Conservation (phyloP, 73 alveolate species). For the Tetrahymena elliotti region DNA sequence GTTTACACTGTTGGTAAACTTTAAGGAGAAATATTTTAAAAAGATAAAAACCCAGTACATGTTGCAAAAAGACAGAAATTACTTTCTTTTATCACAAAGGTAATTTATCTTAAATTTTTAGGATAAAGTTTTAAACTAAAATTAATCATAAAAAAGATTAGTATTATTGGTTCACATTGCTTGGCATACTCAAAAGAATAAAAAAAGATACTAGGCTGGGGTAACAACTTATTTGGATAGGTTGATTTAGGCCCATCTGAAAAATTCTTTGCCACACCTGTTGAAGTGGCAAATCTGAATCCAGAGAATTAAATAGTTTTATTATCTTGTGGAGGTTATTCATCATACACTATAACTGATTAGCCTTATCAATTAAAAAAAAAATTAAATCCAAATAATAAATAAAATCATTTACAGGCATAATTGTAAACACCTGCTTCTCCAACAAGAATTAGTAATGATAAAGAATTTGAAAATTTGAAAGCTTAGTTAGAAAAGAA, state of each 20-base stretch:
- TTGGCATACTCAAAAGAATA: conserved; percentile 51
- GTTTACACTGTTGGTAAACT: conserved; percentile 86
- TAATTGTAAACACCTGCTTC: not conserved
- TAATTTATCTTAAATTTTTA: not conserved
- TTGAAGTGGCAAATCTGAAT: not conserved
- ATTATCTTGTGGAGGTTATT: not conserved
- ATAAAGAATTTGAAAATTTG: not conserved
- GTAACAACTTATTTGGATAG: conserved; percentile 52
- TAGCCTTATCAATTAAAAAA: not conserved
- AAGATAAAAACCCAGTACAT: conserved; percentile 58
- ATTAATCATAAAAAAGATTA: not conserved
- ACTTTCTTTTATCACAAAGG: conserved; percentile 41
- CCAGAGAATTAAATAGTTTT: not conserved
- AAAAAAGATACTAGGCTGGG: conserved; percentile 61
- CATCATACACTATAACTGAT: not conserved
- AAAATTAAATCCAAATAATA: not conserved
- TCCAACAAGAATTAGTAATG: not conserved
- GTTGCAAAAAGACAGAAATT: not conserved
- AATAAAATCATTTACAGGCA: not conserved
- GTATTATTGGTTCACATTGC: conserved; percentile 66
- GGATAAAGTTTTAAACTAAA: not conserved
- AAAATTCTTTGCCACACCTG: not conserved
- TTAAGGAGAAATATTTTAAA: conserved; percentile 78
- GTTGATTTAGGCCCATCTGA: conserved; percentile 22
- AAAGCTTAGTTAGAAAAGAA: not conserved